Evolutionary conservation across 2,329 filamentous ascomycete species (phyloP).

Genomic region (Pseudocercospora crystallina): DNA sequence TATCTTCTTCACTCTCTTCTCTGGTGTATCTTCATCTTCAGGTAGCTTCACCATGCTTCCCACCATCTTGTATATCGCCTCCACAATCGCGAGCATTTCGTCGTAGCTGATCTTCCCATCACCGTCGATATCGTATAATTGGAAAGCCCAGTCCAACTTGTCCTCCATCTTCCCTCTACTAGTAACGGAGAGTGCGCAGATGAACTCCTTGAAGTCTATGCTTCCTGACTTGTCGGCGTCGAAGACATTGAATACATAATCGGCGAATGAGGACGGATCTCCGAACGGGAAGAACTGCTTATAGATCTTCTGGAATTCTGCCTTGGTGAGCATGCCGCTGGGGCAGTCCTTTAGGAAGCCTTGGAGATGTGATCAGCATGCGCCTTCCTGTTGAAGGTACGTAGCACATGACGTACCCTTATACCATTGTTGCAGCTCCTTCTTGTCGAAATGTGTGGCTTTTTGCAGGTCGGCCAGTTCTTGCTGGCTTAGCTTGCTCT

Average conservation of each 20-base stretch:
- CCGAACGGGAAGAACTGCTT: constrained; percentile 99
- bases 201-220: constrained; percentile 99
- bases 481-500: constrained; percentile 96
- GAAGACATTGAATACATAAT: constrained; percentile 99
- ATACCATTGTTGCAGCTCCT: constrained; percentile 99
- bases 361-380: constrained; percentile 41
- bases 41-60: constrained; percentile 99
- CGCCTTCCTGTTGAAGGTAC: background rate
- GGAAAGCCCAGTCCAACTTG: constrained; percentile 98
- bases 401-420: constrained; percentile 66
- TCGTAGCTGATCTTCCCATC: constrained; percentile 99
- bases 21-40: constrained; percentile 96
- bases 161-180: constrained; percentile 98
- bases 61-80: constrained; percentile 99
- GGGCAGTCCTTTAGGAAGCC: constrained; percentile 98
- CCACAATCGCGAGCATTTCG: constrained; percentile 97
- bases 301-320: constrained; percentile 99
- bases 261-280: constrained; percentile 93
- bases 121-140: constrained; percentile 98
- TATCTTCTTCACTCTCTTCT: constrained; percentile 97
- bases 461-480: constrained; percentile 94
- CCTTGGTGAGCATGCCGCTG: constrained; percentile 92
- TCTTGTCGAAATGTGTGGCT: constrained; percentile 98
- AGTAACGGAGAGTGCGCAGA: constrained; percentile 94
- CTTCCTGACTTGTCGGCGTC: constrained; percentile 95